Evolutionary conservation across 2,329 filamentous ascomycete species (phyloP).

Genomic region (Colletotrichum somersetense): DNA sequence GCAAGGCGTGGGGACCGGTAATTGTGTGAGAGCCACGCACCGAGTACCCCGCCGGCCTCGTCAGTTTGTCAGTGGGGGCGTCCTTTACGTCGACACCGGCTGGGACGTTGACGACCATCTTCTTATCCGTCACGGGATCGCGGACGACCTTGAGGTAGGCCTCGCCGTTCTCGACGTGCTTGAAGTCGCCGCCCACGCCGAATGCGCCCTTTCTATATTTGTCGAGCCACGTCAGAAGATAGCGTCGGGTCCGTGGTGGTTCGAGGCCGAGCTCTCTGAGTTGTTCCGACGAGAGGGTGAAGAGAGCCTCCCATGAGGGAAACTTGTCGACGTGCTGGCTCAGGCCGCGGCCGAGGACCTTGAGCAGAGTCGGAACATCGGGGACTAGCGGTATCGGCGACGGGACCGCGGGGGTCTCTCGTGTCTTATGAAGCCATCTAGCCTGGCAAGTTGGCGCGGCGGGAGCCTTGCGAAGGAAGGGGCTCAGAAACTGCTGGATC

Average conservation of each 20-base stretch:
- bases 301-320: constrained; percentile 89
- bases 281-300: constrained; percentile 82
- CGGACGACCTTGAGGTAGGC: constrained; percentile 65
- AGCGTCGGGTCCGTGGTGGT: constrained; percentile 83
- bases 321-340: constrained; percentile 88
- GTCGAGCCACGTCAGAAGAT: constrained; percentile 89
- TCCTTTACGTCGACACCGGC: constrained; percentile 53
- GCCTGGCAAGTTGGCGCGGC: constrained; percentile 51
- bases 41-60: constrained; percentile 67
- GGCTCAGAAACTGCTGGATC: constrained; percentile 37
- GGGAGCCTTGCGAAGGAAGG: constrained; percentile 42
- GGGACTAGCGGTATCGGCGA: constrained; percentile 87
- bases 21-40: constrained; percentile 78
- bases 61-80: constrained; percentile 49
- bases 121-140: constrained; percentile 56
- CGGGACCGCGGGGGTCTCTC: constrained; percentile 64
- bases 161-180: constrained; percentile 72
- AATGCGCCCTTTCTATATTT: constrained; percentile 82
- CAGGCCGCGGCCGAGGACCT: constrained; percentile 89
- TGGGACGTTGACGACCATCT: constrained; percentile 69
- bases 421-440: constrained; percentile 59
- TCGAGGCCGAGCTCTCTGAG: constrained; percentile 88
- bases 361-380: constrained; percentile 87
- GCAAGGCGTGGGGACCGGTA: constrained; percentile 79
- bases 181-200: constrained; percentile 86